These are phyloP conservation scores for Chrysophaeum taylorii DNA, from an alignment of 352 stramenopile genomes.

Conservation along the genomic window DNA sequence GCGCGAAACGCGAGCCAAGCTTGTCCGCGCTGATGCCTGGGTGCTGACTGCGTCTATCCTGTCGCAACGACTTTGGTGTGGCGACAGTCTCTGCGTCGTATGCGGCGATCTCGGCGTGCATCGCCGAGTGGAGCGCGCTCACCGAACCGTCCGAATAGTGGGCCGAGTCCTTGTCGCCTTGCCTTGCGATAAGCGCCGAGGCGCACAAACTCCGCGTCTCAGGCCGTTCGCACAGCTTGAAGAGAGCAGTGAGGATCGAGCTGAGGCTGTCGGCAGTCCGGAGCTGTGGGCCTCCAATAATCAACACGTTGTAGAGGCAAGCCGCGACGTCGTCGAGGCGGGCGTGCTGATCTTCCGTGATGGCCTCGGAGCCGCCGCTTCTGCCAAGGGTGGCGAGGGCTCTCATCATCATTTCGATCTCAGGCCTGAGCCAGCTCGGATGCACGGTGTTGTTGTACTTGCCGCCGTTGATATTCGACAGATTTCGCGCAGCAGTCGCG, in stretches of 20 bases:
- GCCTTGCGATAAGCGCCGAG: background rate
- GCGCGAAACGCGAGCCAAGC: too few species aligned
- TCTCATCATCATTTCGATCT: background rate
- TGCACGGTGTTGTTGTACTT: background rate
- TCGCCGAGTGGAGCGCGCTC: background rate
- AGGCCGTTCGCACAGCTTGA: background rate
- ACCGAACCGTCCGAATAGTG: conserved; percentile 6
- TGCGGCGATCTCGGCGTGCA: background rate
- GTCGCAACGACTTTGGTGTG: background rate
- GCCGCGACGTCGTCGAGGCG: background rate
- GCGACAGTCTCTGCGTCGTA: background rate
- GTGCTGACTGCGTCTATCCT: too few species aligned
- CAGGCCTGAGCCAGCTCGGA: background rate
- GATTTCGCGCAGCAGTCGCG: too few species aligned
- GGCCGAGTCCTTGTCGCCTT: background rate
- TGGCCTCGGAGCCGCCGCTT: background rate
- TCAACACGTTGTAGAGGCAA: background rate
- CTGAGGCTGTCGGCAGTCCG: background rate
- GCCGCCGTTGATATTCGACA: too few species aligned
- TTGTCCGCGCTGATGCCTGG: too few species aligned
- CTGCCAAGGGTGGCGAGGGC: too few species aligned
- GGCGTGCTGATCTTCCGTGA: background rate
- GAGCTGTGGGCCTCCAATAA: background rate
- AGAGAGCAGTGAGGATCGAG: background rate
- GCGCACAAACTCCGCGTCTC: background rate